Evolutionary conservation across 2,329 filamentous ascomycete species (phyloP), one percentile per base, ranked within the genome.

Genomic region (Monilinia vaccinii-corymbosi): DNA sequence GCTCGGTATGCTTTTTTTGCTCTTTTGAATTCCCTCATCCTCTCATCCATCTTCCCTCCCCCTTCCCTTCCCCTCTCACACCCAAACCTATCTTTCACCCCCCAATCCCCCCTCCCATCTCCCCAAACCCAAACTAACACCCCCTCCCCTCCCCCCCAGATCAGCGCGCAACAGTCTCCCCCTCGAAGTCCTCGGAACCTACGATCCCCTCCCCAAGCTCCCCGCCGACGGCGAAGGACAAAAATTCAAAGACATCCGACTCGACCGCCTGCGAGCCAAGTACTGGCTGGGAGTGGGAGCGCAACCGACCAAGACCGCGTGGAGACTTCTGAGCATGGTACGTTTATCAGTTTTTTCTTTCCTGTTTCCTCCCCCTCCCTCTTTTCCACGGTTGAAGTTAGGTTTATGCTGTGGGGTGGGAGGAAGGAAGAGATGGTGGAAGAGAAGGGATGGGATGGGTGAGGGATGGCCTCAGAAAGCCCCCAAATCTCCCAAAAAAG

Each of bases 251-350:
- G 92, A 97, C 67, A 89, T 99, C 72, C 86, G 90, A 70, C 81
- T 99, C 16, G 94, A 99, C 74, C 78, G 82, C 9, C 78, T 83
- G 66, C 81, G 94, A 62, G 89, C 93, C 60, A 87, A 88, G 74
- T 99, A 99, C 78, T 99, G 94, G 94, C 81, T 99, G 40, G 94
- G 94, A 72, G 93, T 97, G 4, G 94, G 94, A 1, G 94, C 94
- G 60, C 94, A 99, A 76, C 94, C 94, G 11, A 92, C 88, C 64
- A 90, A 97, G 67, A 86, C 89, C 3, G 89, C 88, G 40, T 96
- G 92, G 92, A 81, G 90, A 72, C 74, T 97, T 69, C 77, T 99
- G 68, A 83, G 82, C 60, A 87, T 96, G 89, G 90, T 92, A 60
- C 67, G 75, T 63, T 45, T 31, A 4, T 28, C 25, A 28, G 13